phyloP scores from a whole-genome alignment of 1,284 basidiomycete species.

The Cutaneotrichosporon sp. region DNA sequence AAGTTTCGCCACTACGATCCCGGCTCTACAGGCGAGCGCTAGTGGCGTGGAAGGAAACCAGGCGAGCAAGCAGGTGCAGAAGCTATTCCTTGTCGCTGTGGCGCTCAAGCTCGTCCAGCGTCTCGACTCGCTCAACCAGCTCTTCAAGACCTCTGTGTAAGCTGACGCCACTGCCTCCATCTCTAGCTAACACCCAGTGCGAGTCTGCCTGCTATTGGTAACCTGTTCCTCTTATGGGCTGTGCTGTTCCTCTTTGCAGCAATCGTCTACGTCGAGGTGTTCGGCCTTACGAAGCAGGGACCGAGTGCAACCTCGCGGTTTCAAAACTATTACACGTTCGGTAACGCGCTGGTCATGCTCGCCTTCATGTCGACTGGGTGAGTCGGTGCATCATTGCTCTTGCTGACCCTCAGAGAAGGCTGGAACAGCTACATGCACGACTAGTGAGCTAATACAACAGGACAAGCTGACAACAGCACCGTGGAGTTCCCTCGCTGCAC shows the following conservation, averaged over 20 bases:
- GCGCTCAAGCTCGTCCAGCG: constrained; percentile 92
- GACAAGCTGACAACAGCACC: constrained; percentile 52
- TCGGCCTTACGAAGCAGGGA: constrained; percentile 85
- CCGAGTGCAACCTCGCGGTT: constrained; percentile 61
- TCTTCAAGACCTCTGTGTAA: constrained; percentile 93
- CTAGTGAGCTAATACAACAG: constrained; percentile 58
- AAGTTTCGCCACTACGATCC: constrained; percentile 76
- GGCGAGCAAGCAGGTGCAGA: constrained; percentile 67
- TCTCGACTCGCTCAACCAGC: constrained; percentile 81
- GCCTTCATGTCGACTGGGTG: constrained; percentile 53
- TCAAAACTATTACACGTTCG: constrained; percentile 78
- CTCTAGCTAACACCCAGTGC: constrained; percentile 54
- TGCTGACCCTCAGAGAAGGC: constrained; percentile 57
- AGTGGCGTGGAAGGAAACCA: constrained; percentile 25
- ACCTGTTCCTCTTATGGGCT: constrained; percentile 82
- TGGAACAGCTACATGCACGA: constrained; percentile 88
- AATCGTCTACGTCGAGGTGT: constrained; percentile 86
- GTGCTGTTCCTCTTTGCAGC: constrained; percentile 89
- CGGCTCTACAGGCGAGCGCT: constrained; percentile 57
- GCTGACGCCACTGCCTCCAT: constrained; percentile 43
- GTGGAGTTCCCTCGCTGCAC: constrained; percentile 79
- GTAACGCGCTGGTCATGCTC: constrained; percentile 78
- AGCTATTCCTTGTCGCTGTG: constrained; percentile 88
- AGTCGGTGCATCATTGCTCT: constrained; percentile 56
- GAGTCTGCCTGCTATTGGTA: constrained; percentile 80